A percentile compares a stretch with the other conserved stretches of the same genome.
Evolutionary conservation across 192 early-diverging fungal genomes (phyloP).

Genomic region (Jimgerdemannia lactiflua): DNA sequence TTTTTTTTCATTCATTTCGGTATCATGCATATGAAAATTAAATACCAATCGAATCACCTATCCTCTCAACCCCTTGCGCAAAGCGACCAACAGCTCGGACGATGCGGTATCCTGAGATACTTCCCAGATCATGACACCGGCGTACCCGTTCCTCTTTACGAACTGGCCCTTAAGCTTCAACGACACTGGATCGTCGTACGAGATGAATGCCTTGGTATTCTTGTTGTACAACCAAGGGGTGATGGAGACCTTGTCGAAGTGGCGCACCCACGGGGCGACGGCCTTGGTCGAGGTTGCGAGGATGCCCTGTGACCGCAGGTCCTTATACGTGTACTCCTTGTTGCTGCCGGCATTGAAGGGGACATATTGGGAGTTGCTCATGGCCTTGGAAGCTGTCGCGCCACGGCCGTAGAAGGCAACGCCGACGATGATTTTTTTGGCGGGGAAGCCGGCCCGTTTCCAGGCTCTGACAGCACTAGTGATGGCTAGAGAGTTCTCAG

Average conservation of each 20-base stretch:
- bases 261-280: conserved; percentile 54
- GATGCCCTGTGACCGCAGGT: conserved; percentile 57
- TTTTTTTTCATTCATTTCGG: too few species aligned
- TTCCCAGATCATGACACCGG: conserved; percentile 62
- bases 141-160: conserved; percentile 49
- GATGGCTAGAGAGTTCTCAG: conserved; percentile 31
- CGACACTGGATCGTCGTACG: conserved; percentile 66
- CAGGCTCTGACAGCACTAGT: conserved; percentile 45
- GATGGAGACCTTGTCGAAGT: conserved; percentile 56
- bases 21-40: too few species aligned
- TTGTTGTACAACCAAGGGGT: conserved; percentile 77
- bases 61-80: neutral
- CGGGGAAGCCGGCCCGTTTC: conserved; percentile 58
- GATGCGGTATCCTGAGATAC: conserved; percentile 35
- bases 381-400: conserved; percentile 31
- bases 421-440: conserved; percentile 54
- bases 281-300: conserved; percentile 45
- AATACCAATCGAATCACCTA: too few species aligned
- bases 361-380: conserved; percentile 39
- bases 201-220: conserved; percentile 54
- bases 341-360: conserved; percentile 26
- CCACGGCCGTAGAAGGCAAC: conserved; percentile 63
- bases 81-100: conserved; percentile 52
- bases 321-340: conserved; percentile 61
- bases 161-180: conserved; percentile 55